Evolutionary conservation across 371 early-diverging fungal species (phyloP), one percentile per base, ranked within the genome.

Genomic region (Mortierella sp.): DNA sequence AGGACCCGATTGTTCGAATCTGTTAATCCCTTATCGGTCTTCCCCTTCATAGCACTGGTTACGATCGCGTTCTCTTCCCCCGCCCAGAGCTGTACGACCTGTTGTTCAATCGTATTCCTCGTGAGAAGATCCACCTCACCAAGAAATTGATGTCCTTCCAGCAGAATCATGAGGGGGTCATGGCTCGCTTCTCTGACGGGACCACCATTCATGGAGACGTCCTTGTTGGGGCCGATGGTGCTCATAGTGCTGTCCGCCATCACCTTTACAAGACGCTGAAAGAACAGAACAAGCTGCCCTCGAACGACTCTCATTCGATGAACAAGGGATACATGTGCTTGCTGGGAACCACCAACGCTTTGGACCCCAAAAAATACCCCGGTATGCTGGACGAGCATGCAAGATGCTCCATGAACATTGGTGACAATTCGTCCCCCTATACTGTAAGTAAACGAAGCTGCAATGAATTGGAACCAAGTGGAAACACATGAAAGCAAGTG

Each of bases 221-320:
- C 37, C 67, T 70, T 13, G 71, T 76, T 0, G 77, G 71, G 8
- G 77, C 77, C 13, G 71, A 76, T 63, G 77, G 77, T 29, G 77
- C 68, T 3, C 71, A 76, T 61, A 68, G 66, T 22, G 43, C 40
- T 5, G 58, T 71, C 19, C 67, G 71, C 0, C 67, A 71, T 48
- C 58, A 41, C 43, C 61, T 76, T 4, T 76, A 67, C 68, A 66
- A 48, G 43, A n/a, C 47, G 19, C 19, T 47, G 19, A 50, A 41
- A 10, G 45, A 53, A 16, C 37, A 50, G 24, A 63, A 47, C 24
- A n/a, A 29, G 5, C 45, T 76, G 0, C 70, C 70, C 1, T 47
- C 45, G 13, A 26, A 47, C 3, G 77, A 76, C 37, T 13, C 47
- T 4, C 31, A 67, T 31, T 40, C 67, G 8, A 45, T 76, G 40